A percentile compares a stretch with the other conserved stretches of the same genome.
Evolutionary conservation across 768 basidiomycete species (phyloP).

Genomic region (Paxillus rubicundulus): DNA sequence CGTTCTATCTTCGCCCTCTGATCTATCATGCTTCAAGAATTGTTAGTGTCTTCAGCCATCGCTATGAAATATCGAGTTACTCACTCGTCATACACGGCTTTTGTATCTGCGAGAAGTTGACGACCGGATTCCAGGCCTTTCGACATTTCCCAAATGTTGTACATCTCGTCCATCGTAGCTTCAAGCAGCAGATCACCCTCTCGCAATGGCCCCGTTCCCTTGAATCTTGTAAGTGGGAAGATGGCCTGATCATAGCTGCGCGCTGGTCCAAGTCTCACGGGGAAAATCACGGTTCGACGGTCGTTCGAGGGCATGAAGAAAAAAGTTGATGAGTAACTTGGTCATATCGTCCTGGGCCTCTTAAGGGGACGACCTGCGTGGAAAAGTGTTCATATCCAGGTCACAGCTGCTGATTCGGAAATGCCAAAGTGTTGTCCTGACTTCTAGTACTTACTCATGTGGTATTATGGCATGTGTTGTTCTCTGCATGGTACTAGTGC

Average conservation of each 20-base stretch:
- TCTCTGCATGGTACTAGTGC: no score
- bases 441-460: not conserved
- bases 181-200: not conserved
- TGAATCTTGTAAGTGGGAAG: slow-evolving; percentile 1
- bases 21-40: not conserved
- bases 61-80: not conserved
- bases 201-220: not conserved
- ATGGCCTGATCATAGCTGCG: not conserved
- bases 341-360: not conserved
- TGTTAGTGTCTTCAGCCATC: not conserved
- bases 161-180: slow-evolving; percentile 4
- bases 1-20: not conserved
- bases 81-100: not conserved
- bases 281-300: not conserved
- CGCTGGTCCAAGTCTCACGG: not conserved
- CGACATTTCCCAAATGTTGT: not conserved
- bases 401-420: no score
- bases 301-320: not conserved
- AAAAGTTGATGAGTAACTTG: not conserved
- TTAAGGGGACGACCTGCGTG: slow-evolving; percentile 6
- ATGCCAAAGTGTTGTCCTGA: no score
- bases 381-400: not conserved
- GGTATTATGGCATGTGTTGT: not conserved
- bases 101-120: not conserved
- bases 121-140: not conserved